Conservation (phyloP, 2,329 filamentous ascomycete genomes). For the Ascochyta rabiei region DNA sequence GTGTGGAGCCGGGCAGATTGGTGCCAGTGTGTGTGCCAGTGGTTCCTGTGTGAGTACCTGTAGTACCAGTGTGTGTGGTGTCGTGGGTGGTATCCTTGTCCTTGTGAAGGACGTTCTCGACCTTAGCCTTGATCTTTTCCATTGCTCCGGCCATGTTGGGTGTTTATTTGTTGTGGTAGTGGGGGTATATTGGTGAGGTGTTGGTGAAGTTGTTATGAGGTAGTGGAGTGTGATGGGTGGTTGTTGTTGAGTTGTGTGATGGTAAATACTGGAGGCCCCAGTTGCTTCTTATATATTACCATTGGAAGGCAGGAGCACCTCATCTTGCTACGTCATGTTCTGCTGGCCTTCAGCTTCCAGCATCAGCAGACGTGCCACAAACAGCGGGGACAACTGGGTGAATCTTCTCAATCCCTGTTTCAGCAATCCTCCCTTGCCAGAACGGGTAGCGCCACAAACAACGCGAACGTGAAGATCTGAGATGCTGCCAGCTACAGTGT, state of each 20-base stretch:
- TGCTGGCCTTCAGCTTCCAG: slow-evolving; percentile 3
- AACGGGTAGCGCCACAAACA: slow-evolving; percentile 19
- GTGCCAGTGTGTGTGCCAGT: slow-evolving; percentile 16
- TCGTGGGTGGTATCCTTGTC: slow-evolving; percentile 35
- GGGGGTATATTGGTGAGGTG: slow-evolving; percentile 3
- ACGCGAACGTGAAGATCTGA: slow-evolving; percentile 19
- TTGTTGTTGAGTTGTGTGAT: slow-evolving; percentile 20
- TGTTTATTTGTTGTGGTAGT: slow-evolving; percentile 14
- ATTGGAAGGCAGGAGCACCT: slow-evolving; percentile 15
- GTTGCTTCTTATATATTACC: slow-evolving; percentile 25
- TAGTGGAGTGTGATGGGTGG: slow-evolving; percentile 11
- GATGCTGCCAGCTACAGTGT: slow-evolving; percentile 9
- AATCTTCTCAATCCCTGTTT: slow-evolving; percentile 24
- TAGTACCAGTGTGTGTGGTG: slow-evolving; percentile 17
- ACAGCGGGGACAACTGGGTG: slow-evolving; percentile 12
- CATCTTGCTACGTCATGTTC: slow-evolving; percentile 29
- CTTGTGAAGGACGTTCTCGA: slow-evolving; percentile 46
- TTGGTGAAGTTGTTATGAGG: slow-evolving; percentile 4
- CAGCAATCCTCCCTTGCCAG: slow-evolving; percentile 18
- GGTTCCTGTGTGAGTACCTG: slow-evolving; percentile 12
- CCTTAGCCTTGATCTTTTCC: slow-evolving; percentile 48
- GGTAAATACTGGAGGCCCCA: slow-evolving; percentile 2
- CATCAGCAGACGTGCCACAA: slow-evolving; percentile 29
- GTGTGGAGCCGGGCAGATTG: slow-evolving; percentile 14
- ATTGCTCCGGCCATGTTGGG: slow-evolving; percentile 37